phyloP scores from a whole-genome alignment of 2,329 filamentous ascomycete species.

The Phialophora tarda region DNA sequence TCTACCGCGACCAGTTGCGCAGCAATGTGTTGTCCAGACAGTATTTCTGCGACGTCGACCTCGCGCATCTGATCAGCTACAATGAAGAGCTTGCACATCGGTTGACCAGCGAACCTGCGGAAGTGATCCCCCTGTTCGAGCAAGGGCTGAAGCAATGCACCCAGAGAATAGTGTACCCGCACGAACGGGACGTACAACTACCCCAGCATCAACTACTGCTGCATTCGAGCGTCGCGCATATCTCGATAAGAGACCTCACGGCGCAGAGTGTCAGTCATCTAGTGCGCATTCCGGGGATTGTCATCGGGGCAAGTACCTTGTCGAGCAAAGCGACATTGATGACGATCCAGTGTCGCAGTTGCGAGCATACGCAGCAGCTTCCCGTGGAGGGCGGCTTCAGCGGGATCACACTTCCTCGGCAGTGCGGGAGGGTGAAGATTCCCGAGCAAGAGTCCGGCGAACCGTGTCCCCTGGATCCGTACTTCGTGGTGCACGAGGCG shows the following conservation, averaged over 20 bases:
- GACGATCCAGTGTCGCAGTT: slow-evolving; percentile 86
- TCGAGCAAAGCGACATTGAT: slow-evolving; percentile 92
- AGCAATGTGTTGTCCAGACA: slow-evolving; percentile 94
- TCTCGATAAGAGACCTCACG: slow-evolving; percentile 91
- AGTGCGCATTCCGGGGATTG: slow-evolving; percentile 95
- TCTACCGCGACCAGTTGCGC: slow-evolving; percentile 95
- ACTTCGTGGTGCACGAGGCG: slow-evolving; percentile 93
- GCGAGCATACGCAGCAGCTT: slow-evolving; percentile 72
- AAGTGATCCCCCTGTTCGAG: slow-evolving; percentile 94
- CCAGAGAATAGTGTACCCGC: slow-evolving; percentile 88
- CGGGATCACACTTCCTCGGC: slow-evolving; percentile 80
- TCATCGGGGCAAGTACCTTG: slow-evolving; percentile 95
- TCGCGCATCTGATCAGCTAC: slow-evolving; percentile 93
- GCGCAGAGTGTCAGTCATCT: slow-evolving; percentile 90
- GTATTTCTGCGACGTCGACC: slow-evolving; percentile 95
- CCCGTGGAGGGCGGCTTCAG: slow-evolving; percentile 83
- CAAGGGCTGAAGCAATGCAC: slow-evolving; percentile 87
- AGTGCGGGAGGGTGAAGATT: slow-evolving; percentile 68
- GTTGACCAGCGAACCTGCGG: slow-evolving; percentile 84
- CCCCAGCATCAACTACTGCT: slow-evolving; percentile 94
- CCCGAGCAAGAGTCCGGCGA: slow-evolving; percentile 68
- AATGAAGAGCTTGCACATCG: slow-evolving; percentile 93
- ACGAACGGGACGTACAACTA: slow-evolving; percentile 68
- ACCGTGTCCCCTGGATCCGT: slow-evolving; percentile 89
- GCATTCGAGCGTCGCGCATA: slow-evolving; percentile 87